Evolutionary conservation across 2,329 filamentous ascomycete species (phyloP).

Genomic region (Acrocalymma vagum): DNA sequence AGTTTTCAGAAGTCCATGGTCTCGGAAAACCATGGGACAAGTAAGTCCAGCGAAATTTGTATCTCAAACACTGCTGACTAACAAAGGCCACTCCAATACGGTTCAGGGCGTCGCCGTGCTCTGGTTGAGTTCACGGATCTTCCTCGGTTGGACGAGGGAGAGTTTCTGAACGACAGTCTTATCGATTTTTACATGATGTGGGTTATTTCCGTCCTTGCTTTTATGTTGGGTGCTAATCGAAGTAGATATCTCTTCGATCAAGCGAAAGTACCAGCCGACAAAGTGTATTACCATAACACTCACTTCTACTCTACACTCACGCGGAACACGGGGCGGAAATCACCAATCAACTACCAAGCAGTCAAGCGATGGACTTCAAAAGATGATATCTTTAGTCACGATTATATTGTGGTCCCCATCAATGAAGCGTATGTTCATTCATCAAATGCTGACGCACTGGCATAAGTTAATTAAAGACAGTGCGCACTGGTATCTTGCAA

Average conservation of each 20-base stretch:
- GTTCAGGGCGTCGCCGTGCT: conserved; percentile 67
- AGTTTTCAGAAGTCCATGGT: conserved; percentile 29
- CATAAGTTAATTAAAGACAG: conserved; percentile 11
- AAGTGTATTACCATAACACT: conserved; percentile 89
- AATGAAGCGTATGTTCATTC: conserved; percentile 68
- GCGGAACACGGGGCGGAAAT: conserved; percentile 59
- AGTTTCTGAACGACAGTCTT: conserved; percentile 92
- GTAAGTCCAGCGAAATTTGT: too few species aligned
- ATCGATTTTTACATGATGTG: conserved; percentile 83
- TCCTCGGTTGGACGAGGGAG: conserved; percentile 77
- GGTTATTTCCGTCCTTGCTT: conserved; percentile 2
- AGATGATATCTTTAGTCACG: conserved; percentile 82
- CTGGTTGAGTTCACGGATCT: conserved; percentile 78
- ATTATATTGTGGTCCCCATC: conserved; percentile 91
- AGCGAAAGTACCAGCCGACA: conserved; percentile 57
- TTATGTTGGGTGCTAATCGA: conserved; percentile 1
- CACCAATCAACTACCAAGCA: conserved; percentile 79
- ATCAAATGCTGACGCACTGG: not conserved
- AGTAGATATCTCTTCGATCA: conserved; percentile 47
- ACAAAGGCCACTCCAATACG: conserved; percentile 67
- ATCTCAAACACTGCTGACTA: too few species aligned
- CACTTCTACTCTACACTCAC: conserved; percentile 86
- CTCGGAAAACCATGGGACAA: conserved; percentile 39
- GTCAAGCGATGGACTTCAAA: conserved; percentile 89
- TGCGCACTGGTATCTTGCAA: conserved; percentile 90